Evolutionary conservation across 164 flowering plant genomes (phyloP).

Genomic region (Cinnamomum micranthum): DNA sequence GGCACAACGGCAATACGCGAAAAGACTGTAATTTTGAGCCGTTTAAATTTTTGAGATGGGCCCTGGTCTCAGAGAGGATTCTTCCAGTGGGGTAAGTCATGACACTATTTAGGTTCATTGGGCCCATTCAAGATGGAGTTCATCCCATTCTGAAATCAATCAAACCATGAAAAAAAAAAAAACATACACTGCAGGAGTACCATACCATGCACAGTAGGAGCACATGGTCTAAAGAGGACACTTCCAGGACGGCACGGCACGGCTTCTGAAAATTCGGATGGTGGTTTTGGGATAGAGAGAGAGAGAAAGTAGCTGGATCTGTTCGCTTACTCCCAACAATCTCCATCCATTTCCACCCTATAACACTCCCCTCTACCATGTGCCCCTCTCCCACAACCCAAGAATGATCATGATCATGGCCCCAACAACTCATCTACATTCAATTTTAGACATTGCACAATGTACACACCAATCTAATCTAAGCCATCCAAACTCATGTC

Average conservation of each 20-base stretch:
- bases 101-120: too few species aligned
- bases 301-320: background rate
- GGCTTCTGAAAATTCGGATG: slow-evolving; percentile 47
- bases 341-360: background rate
- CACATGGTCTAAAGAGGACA: slow-evolving; percentile 14
- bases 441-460: too few species aligned
- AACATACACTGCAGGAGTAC: background rate
- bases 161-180: too few species aligned
- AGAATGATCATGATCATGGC: background rate
- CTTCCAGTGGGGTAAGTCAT: too few species aligned
- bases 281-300: slow-evolving; percentile 1
- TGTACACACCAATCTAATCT: background rate
- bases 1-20: too few species aligned
- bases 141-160: too few species aligned
- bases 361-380: background rate
- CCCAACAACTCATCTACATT: too few species aligned
- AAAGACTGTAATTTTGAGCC: too few species aligned
- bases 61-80: too few species aligned
- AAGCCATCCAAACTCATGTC: background rate
- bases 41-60: too few species aligned
- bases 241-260: slow-evolving; percentile 92
- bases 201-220: background rate
- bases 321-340: slow-evolving; percentile 4
- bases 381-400: background rate
- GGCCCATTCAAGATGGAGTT: too few species aligned